phyloP scores from a whole-genome alignment of 305 asterid species.

The Solanum hybrid region DNA sequence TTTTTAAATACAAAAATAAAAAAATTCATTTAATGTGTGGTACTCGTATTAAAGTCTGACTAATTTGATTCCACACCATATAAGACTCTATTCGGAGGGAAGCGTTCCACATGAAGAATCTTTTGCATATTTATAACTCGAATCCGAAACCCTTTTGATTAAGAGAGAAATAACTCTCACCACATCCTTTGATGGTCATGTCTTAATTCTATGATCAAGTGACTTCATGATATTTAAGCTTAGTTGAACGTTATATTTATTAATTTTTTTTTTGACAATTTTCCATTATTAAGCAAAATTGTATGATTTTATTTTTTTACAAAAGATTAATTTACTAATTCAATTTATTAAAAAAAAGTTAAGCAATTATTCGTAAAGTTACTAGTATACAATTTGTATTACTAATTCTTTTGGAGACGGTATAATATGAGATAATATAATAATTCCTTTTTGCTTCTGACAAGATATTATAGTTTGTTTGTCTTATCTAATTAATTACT shows the following conservation, averaged over 20 bases:
- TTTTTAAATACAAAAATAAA: no score
- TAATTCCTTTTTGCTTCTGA: neutral
- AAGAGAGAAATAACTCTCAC: no score
- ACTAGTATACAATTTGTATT: neutral
- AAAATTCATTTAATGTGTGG: no score
- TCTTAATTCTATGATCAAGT: neutral
- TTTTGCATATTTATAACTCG: neutral
- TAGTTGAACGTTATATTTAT: neutral
- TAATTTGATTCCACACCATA: neutral
- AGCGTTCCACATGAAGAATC: neutral
- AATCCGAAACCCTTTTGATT: no score
- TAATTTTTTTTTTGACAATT: no score
- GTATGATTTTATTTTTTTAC: neutral
- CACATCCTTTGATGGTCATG: no score
- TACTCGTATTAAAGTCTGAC: no score
- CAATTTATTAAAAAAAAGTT: no score
- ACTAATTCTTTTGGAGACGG: neutral
- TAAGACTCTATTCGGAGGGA: neutral
- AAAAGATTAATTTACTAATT: neutral
- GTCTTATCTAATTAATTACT: neutral
- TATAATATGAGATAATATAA: no score
- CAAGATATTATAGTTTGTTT: neutral
- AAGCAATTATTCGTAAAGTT: neutral
- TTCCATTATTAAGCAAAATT: no score
- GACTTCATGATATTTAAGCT: neutral